phyloP scores from a whole-genome alignment of 176 grass and related monocot genomes.

The Phragmites australis region DNA sequence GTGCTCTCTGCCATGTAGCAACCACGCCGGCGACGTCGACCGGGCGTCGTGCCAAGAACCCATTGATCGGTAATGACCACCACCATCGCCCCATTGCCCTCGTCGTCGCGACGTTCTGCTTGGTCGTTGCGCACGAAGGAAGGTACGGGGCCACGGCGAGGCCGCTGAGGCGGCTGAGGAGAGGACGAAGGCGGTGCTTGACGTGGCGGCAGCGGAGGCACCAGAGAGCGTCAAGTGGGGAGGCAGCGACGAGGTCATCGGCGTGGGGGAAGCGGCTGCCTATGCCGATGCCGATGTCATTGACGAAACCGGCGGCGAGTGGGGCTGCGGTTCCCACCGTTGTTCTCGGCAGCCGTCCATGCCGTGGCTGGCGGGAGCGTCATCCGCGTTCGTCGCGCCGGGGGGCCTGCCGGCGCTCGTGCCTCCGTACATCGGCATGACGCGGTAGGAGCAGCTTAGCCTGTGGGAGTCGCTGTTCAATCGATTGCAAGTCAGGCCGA shows the following conservation, averaged over 20 bases:
- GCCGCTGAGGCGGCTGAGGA: not conserved
- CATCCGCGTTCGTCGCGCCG: constrained; percentile 9
- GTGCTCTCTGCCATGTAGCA: not conserved
- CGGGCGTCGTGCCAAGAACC: not conserved
- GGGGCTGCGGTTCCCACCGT: constrained; percentile 44
- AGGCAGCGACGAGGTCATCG: not conserved
- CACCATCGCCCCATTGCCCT: not conserved
- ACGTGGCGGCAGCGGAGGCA: constrained; percentile 14
- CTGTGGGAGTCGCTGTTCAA: constrained; percentile 63
- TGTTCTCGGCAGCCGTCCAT: constrained; percentile 12
- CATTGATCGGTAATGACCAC: not conserved
- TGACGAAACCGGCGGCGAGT: constrained; percentile 22
- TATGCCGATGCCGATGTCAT: constrained; percentile 35
- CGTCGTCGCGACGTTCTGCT: constrained; percentile 17
- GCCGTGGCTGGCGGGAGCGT: constrained; percentile 34
- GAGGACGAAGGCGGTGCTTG: not conserved
- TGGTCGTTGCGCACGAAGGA: not conserved
- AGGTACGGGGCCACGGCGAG: constrained; percentile 9
- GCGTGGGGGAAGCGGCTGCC: constrained; percentile 45
- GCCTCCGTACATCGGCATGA: constrained; percentile 45
- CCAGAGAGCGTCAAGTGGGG: constrained; percentile 8
- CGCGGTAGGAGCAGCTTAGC: constrained; percentile 54
- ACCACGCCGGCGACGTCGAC: not conserved
- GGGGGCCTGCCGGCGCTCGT: constrained; percentile 27
- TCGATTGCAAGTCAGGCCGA: constrained; percentile 42